phyloP scores from a whole-genome alignment of 2,329 filamentous ascomycete genomes.

The Cordyceps militaris region DNA sequence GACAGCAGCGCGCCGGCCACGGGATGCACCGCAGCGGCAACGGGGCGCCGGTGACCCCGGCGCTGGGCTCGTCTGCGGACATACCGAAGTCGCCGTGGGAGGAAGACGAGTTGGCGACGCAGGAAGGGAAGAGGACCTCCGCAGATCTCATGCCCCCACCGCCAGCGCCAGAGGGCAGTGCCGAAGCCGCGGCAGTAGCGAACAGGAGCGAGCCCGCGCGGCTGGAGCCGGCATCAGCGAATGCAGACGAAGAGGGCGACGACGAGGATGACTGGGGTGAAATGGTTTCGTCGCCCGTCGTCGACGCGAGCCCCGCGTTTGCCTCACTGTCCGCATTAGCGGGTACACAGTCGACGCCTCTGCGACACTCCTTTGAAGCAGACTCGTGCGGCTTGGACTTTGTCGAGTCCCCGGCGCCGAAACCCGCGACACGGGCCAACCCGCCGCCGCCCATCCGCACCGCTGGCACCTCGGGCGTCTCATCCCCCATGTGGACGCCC shows the following conservation, averaged over 20 bases:
- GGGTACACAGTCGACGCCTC: neutral
- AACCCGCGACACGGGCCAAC: neutral
- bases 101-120: neutral
- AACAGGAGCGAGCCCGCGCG: neutral
- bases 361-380: neutral
- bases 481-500: constrained; percentile 5
- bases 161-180: neutral
- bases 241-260: constrained; percentile 25
- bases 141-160: constrained; percentile 12
- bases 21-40: constrained; percentile 1
- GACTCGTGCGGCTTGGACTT: neutral
- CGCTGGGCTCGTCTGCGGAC: neutral
- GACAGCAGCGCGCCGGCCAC: constrained; percentile 23
- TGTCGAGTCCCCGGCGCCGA: neutral
- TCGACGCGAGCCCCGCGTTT: neutral
- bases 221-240: neutral
- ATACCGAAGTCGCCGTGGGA: constrained; percentile 11
- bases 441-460: neutral
- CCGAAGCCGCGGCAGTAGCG: neutral
- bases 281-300: constrained; percentile 40
- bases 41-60: constrained; percentile 18
- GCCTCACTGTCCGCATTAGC: neutral
- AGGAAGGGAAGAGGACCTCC: constrained; percentile 15
- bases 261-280: constrained; percentile 56
- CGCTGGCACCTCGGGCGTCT: neutral